Evolutionary conservation across 345 rosid species (phyloP), one percentile per base, ranked within the genome.

Genomic region (Gossypioides kirkii): DNA sequence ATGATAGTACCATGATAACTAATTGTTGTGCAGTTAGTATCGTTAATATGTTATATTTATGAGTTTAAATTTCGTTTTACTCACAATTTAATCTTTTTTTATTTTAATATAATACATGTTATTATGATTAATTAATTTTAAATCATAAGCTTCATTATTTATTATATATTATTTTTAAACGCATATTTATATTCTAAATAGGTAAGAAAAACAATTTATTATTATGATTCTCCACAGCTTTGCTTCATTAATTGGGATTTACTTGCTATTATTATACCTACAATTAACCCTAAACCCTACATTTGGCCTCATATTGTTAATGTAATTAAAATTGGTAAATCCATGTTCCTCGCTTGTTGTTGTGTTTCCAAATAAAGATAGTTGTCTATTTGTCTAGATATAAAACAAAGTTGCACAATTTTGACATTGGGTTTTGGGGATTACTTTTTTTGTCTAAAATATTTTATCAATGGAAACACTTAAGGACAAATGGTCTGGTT

Each of bases 401-500:
- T 20, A 54, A 54, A 54, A 20, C 20, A 8, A 52, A 6, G 2
- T n/a, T 52, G 56, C 56, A 32, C 38, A 6, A 32, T 32, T 6
- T 32, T 32, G 38, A 32, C 38, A 52, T 52, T 52, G 56, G 56
- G n/a, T n/a, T 52, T 52, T 32, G 38, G 38, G 6, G 38, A 32
- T 32, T 5, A 32, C 5, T 5, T 5, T 32, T 32, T 32, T 5
- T 32, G 38, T 5, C 38, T 32, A 32, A 32, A 32, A 0, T 5
- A 32, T 32, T 32, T 32, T 32, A 32, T 32, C 5, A 32, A 7
- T 5, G 38, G 38, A 32, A 5, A 32, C 38, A 32, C 38, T 32
- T 5, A 1, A 52, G 55, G 81, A 84, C 81, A 82, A 80, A 70
- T 41, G 81, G 77, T 81, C 78, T 16, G 79, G 77, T 77, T 18